A percentile compares a stretch with the other conserved stretches of the same genome.
Evolutionary conservation across 805 yeast species (phyloP).

Genomic region (Spathaspora sp.): DNA sequence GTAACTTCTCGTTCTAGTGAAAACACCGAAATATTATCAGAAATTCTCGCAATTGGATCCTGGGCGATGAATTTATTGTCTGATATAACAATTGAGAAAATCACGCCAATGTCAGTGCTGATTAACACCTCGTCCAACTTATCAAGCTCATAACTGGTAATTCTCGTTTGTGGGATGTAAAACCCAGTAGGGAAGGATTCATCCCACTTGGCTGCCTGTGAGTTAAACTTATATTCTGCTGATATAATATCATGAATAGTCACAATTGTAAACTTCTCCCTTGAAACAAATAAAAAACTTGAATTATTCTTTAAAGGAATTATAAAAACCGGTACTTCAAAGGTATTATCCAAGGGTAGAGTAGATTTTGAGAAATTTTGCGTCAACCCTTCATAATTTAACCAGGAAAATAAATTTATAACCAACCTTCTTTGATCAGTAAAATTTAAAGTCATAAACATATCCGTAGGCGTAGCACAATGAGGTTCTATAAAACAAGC

Average conservation of each 20-base stretch:
- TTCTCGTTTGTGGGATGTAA: conserved; percentile 22
- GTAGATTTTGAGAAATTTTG: conserved; percentile 30
- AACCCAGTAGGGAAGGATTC: conserved; percentile 38
- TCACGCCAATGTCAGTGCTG: conserved; percentile 31
- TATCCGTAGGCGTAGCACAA: conserved; percentile 15
- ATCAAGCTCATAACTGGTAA: conserved; percentile 9
- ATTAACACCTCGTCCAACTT: conserved; percentile 25
- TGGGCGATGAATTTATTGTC: conserved; percentile 13
- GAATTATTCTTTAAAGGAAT: conserved; percentile 34
- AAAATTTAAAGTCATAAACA: conserved; percentile 31
- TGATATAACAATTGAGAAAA: conserved; percentile 25
- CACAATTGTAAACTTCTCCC: conserved; percentile 29
- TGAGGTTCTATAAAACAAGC: conserved; percentile 41
- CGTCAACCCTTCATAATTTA: conserved; percentile 28
- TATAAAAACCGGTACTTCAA: conserved; percentile 41
- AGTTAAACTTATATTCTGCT: conserved; percentile 38
- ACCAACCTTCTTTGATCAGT: conserved; percentile 35
- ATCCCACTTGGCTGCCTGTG: conserved; percentile 13
- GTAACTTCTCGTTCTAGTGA: conserved; percentile 16
- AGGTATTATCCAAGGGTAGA: conserved; percentile 36
- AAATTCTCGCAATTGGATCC: conserved; percentile 30
- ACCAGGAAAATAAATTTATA: conserved; percentile 40
- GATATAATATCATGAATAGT: conserved; percentile 45
- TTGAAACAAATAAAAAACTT: conserved; percentile 37
- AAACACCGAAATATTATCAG: conserved; percentile 33